phyloP scores from a whole-genome alignment of 106 monocot genomes.

The Ottelia alismoides region DNA sequence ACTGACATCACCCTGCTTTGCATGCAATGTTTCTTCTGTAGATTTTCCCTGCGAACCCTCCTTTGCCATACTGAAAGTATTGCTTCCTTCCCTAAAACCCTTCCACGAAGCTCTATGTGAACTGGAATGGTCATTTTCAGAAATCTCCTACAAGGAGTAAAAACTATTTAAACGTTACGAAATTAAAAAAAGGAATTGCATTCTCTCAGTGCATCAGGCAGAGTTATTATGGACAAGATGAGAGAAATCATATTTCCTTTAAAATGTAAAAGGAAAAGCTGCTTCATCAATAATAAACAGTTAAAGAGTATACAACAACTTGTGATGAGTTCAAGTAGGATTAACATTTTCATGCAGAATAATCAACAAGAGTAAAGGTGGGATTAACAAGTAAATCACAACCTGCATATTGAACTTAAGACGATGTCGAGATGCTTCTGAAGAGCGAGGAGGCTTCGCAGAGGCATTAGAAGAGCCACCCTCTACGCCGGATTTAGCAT shows the following conservation, averaged over 20 bases:
- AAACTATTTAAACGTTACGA: background rate
- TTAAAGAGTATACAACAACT: background rate
- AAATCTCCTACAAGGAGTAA: background rate
- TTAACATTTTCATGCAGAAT: background rate
- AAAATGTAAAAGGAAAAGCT: background rate
- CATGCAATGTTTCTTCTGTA: background rate
- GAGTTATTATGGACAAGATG: too few relatives aligned
- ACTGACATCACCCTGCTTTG: too few relatives aligned
- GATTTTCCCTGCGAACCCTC: background rate
- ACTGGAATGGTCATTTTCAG: slow-evolving; percentile 1
- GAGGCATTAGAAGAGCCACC: slow-evolving; percentile 6
- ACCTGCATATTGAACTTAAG: slow-evolving; percentile 37
- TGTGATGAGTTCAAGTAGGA: background rate
- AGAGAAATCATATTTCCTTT: too few relatives aligned
- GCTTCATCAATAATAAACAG: too few relatives aligned
- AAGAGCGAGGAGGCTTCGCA: slow-evolving; percentile 19
- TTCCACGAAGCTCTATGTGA: too few relatives aligned
- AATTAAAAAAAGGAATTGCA: background rate
- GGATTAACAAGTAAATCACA: background rate
- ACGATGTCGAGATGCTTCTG: slow-evolving; percentile 30
- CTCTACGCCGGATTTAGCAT: slow-evolving; percentile 40
- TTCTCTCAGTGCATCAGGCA: too few relatives aligned
- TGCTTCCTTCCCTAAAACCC: too few relatives aligned
- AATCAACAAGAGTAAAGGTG: background rate
- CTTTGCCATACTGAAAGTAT: too few relatives aligned